phyloP scores from a whole-genome alignment of 148 eudicot genomes.

The Talinum fruticosum region DNA sequence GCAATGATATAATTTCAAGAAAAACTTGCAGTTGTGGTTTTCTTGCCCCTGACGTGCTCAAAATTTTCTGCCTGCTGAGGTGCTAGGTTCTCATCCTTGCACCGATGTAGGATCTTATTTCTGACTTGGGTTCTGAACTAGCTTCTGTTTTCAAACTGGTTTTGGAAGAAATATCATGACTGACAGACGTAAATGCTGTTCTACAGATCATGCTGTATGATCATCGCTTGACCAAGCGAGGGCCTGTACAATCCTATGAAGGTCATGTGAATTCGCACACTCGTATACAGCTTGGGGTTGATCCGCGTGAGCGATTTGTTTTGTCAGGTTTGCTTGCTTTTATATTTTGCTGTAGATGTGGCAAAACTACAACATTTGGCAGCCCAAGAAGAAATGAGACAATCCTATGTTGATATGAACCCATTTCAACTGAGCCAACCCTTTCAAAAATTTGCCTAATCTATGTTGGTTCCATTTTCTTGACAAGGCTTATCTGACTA shows the following conservation, averaged over 20 bases:
- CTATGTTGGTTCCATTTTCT: neutral
- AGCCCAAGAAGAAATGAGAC: neutral
- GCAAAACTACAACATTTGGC: neutral
- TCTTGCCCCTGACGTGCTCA: neutral
- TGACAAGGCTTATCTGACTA: neutral
- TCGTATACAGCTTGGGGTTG: conserved; percentile 66
- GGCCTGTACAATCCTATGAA: conserved; percentile 73
- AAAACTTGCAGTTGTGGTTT: too few species aligned
- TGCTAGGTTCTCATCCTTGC: neutral
- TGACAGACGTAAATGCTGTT: conserved; percentile 13
- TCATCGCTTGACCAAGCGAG: conserved; percentile 71
- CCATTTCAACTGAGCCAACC: neutral
- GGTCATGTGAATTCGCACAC: conserved; percentile 81
- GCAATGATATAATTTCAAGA: too few species aligned
- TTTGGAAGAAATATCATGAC: neutral
- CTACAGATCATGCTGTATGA: conserved; percentile 80
- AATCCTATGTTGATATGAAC: neutral
- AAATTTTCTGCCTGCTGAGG: neutral
- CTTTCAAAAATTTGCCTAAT: neutral
- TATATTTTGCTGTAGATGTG: neutral
- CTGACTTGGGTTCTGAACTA: neutral
- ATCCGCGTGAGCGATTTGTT: conserved; percentile 60
- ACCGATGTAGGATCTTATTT: neutral
- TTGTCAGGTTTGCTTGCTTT: conserved; percentile 52
- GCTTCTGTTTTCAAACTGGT: neutral